Evolutionary conservation across 1,139 yeast genomes (phyloP), one percentile per base, ranked within the genome.

Genomic region (Blastobotrys indianensis): DNA sequence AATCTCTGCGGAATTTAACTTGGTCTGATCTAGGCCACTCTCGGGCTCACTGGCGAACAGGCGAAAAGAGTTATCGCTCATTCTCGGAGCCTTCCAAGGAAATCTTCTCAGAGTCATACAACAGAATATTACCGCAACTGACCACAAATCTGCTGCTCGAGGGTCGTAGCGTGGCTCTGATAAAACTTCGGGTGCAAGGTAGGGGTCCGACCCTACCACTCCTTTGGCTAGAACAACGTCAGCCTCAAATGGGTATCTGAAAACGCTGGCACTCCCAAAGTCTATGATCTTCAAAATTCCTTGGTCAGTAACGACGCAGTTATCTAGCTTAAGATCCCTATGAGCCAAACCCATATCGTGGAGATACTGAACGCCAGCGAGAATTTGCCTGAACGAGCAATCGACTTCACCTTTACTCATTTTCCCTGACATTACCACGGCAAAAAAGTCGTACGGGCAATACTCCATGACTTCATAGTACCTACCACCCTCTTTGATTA

Each of bases 391-490:
- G 61, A 90, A 80, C 61, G 95, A 86, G 62, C 97, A 90, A 59
- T 85, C 82, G 31, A 92, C 78, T 65, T 94, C 97, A 41, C 76
- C 79, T 54, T 83, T 73, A 12, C 85, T 72, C 97, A 94, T 88
- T 57, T 82, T 79, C 37, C 95, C 95, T 44, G 95, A 84, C 99
- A 94, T 94, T 36, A 94, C 98, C 41, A 92, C 90, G 2, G 97
- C 95, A 69, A 94, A 94, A 63, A 90, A 84, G 66, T 94, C 99
- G 50, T 84, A 85, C 16, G 96, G 97, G 49, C 97, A 94, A 63
- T 86, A 94, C 64, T 94, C 98, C 98, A 94, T 92, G 42, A 94
- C 90, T 65, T 94, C 97, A 64, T 81, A 92, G 61, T 86, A 86
- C 55, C 88, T 79, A 51, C 82, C 85, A 55, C 81, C 82, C 59